Base-by-base conservation (phyloP, 768 basidiomycete genomes). In the Trametes punicea region DNA sequence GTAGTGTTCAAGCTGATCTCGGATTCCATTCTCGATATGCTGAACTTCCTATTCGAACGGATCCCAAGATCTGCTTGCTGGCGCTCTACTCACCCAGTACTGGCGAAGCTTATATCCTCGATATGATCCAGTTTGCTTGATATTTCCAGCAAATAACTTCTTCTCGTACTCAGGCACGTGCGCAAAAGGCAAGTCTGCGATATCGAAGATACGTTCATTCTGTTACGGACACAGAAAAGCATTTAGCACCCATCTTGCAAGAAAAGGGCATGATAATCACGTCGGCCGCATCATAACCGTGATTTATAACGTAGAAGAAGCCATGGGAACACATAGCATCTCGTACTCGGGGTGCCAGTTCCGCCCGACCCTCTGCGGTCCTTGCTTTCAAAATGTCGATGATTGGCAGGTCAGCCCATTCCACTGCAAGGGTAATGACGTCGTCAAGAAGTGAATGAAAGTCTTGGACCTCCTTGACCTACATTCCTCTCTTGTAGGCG, bases 1-100 rank as follows among this genome's bases (percentile, higher is more conserved):
- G 59, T 87, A 86, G 48, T 79, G 73, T 62, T 86, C 84, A 11
- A 84, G 60, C 61, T 84, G 81, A 60, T 87, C 85, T 11, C 68
- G 76, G 23, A 87, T 78, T 2, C 84, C 84, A 13, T 75, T 76
- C 30, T 80, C 81, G 41, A 85, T 80, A 49, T 81, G 79, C 84
- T 87, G 48, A 8, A 45, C 13, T 31, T 38, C 10, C 44, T 33
- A 13, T 15, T 15, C 1, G 46, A 36, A 39, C n/a, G 15, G 45
- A 11, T 16, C 18, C 13, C n/a, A 29, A n/a, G 30, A 10, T n/a
- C 16, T 18, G 20, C 11, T 20, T 15, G 15, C 13, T 30, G 31
- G 0, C 21, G 31, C 51, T 47, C 44, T 31, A 10, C 70, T 7
- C 59, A 81, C 82, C 81, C 81, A 84, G 47, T 77, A 79, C 53